Base-by-base conservation (phyloP, 805 yeast species). In the Candida vaughaniae region DNA sequence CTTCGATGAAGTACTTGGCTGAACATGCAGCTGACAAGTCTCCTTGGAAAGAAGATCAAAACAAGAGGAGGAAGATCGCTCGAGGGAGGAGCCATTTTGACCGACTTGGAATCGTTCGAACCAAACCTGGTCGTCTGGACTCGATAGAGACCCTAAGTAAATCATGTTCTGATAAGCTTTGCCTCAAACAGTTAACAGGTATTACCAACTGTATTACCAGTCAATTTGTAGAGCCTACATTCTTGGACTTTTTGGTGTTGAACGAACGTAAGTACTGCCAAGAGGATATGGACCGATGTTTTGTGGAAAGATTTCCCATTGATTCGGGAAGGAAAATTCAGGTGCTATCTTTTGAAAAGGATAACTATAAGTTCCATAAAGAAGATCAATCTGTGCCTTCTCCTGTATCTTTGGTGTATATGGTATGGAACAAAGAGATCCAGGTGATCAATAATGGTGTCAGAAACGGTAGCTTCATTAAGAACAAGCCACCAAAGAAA, bases 121-220 rank as follows among this genome's bases (percentile, higher is more conserved):
- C 98, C 0, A 91, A 93, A 53, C 99, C 98, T 0, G 99, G 99
- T 1, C 59, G 98, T 34, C 56, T 69, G 19, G 98, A 93, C 54
- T 83, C 96, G 2, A 72, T 74, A 2, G 45, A 78, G 3, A 75
- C 95, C 0, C 58, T 74, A 33, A 85, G 95, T 20, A 91, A 89
- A 56, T 86, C 96, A 1, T 91, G 98, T 55, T 79, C 95, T 1
- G 98, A 91, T 56, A 91, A 91, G 51, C 56, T 91, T 17, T 71
- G 85, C 29, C 35, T 82, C 33, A 71, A 72, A 41, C 96, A 87
- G 54, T 59, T 64, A 23, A 64, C 67, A 0, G 83, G 88, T 0
- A 33, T 82, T 2, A 54, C 75, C 28, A 81, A 73, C 47, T 52
- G 75, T 3, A 33, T 73, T 6, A 71, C 75, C 2, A 63, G 69